These are phyloP conservation scores for Meyerozyma sp. DNA, from an alignment of 1,139 yeast genomes.

Conservation along the genomic window DNA sequence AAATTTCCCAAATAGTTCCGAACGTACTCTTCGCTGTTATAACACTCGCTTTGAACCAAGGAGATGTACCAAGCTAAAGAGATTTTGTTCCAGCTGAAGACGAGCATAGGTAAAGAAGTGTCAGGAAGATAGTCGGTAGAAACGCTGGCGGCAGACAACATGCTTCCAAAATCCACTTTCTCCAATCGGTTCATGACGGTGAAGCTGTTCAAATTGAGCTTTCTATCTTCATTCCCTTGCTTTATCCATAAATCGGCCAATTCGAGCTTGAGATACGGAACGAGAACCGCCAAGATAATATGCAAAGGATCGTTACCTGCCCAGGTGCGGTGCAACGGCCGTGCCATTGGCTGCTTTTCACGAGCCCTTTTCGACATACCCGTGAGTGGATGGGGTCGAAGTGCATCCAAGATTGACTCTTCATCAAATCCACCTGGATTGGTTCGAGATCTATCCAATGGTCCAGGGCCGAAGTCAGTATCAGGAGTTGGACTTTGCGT, in stretches of 20 bases:
- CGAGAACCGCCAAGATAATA: conserved; percentile 37
- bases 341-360: conserved; percentile 51
- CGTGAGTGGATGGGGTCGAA: conserved; percentile 44
- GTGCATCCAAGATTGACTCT: conserved; percentile 22
- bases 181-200: conserved; percentile 39
- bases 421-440: conserved; percentile 5
- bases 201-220: conserved; percentile 22
- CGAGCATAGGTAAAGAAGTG: conserved; percentile 43
- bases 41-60: conserved; percentile 62
- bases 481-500: not conserved
- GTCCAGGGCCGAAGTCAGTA: not conserved
- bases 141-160: conserved; percentile 20
- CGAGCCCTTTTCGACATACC: conserved; percentile 61
- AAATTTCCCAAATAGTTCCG: conserved; percentile 19
- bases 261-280: conserved; percentile 33
- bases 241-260: conserved; percentile 29
- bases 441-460: not conserved
- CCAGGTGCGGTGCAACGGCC: conserved; percentile 52
- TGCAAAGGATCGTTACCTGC: conserved; percentile 51
- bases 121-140: conserved; percentile 30
- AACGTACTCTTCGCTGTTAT: conserved; percentile 34
- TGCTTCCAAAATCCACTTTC: conserved; percentile 19
- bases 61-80: conserved; percentile 78
- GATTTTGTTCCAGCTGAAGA: conserved; percentile 55
- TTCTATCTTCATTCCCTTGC: conserved; percentile 10